Base-by-base conservation (phyloP, 2,329 filamentous ascomycete genomes). In the Celoporthe dispersa region DNA sequence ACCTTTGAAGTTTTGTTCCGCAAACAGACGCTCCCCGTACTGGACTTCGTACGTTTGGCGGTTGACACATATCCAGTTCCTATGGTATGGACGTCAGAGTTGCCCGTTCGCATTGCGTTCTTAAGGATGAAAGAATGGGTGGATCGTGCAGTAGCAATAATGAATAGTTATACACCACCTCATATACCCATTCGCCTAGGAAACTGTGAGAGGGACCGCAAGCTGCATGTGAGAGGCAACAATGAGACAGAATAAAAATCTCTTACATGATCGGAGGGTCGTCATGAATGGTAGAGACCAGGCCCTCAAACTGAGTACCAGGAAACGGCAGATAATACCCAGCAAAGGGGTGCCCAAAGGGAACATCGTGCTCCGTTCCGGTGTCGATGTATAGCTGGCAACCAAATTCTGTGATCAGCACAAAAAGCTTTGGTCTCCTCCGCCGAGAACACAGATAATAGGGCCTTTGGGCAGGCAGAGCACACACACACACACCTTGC, bases 321-420 rank as follows among this genome's bases (percentile, higher is more conserved):
- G 87, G 86, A 72, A 88, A 88, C 1, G 86, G 86, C 31, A 88
- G 78, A 73, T 83, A 88, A 74, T 89, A 88, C 35, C 87, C 87
- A 3, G 85, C 81, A 74, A 87, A 88, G 0, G 84, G 82, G 74
- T 88, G 85, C 3, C 85, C 83, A 65, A 79, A 78, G 1, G 72
- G 75, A 66, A 75, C 72, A 66, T 73, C 75, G 61, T 70, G 74
- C 44, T 76, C 71, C 66, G 73, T 68, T 53, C 76, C 79, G 14
- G 81, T 84, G 66, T 85, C 85, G 28, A 87, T 81, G 72, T 84
- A 86, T 16, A 86, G 75, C 79, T 82, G 68, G n/a, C 51, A 55
- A 19, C 25, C 77, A 73, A 70, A 73, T 12, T 37, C 7, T 14
- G 31, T 60, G 7, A n/a, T 60, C 31, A 60, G 57, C 33, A 19